Percentiles rank a stretch among this genome's conserved stretches.
Evolutionary conservation across 1,139 yeast genomes (phyloP).

Genomic region (Debaryomyces psychrophilus): DNA sequence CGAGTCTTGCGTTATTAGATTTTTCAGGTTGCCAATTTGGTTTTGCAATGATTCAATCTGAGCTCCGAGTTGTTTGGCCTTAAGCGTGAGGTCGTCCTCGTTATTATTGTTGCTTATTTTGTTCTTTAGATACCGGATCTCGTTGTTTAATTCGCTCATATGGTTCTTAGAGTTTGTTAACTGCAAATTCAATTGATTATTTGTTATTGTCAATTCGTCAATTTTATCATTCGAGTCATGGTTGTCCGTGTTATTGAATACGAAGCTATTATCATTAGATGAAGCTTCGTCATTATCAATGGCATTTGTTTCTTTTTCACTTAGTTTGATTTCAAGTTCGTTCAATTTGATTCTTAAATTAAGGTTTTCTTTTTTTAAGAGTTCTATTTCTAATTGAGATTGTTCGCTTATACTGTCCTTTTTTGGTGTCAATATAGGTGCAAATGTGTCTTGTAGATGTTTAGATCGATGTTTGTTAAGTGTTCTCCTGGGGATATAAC

Average conservation of each 20-base stretch:
- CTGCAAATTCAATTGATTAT: slow-evolving; percentile 10
- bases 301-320: slow-evolving; percentile 7
- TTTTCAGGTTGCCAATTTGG: slow-evolving; percentile 17
- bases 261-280: slow-evolving; percentile 3
- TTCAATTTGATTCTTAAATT: slow-evolving; percentile 17
- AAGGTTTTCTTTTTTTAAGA: slow-evolving; percentile 19
- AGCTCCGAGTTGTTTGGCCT: slow-evolving; percentile 2
- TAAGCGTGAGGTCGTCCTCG: neutral
- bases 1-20: slow-evolving; percentile 13
- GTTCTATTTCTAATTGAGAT: slow-evolving; percentile 11
- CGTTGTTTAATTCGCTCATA: slow-evolving; percentile 12
- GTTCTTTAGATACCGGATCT: slow-evolving; percentile 11
- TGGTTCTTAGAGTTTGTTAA: slow-evolving; percentile 11
- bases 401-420: neutral
- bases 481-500: slow-evolving; percentile 18
- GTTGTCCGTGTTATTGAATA: neutral
- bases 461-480: slow-evolving; percentile 4
- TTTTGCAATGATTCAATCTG: slow-evolving; percentile 10
- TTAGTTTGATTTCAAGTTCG: slow-evolving; percentile 15
- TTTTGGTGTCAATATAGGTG: neutral
- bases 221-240: slow-evolving; percentile 4
- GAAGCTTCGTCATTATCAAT: slow-evolving; percentile 3
- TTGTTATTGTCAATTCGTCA: slow-evolving; percentile 8
- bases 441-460: neutral
- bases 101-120: slow-evolving; percentile 8